Evolutionary conservation across 768 basidiomycete species (phyloP).

Genomic region (Boletus sp.): DNA sequence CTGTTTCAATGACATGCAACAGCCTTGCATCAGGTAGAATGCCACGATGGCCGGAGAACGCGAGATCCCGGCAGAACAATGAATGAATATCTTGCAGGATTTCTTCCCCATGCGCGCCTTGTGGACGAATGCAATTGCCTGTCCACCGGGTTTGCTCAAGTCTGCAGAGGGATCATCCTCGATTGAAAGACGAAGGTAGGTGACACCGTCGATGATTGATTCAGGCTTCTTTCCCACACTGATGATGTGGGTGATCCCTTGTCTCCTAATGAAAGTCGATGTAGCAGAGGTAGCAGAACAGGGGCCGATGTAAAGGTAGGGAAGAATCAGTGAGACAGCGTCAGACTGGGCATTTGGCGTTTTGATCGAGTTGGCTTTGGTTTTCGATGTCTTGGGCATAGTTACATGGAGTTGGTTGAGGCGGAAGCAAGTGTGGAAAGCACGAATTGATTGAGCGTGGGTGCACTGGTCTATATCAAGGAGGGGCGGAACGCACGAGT

Average conservation of each 20-base stretch:
- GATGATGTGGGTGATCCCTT: constrained; percentile 12
- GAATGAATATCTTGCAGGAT: constrained; percentile 2
- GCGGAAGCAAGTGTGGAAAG: too few relatives aligned
- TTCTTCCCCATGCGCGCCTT: background rate
- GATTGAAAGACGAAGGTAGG: constrained; percentile 8
- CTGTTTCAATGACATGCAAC: constrained; percentile 3
- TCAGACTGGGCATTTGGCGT: background rate
- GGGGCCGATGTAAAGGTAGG: constrained; percentile 9
- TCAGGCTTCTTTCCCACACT: constrained; percentile 6
- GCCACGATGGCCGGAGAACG: constrained; percentile 4
- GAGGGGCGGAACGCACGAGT: too few relatives aligned
- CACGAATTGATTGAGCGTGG: too few relatives aligned
- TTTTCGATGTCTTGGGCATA: constrained; percentile 1
- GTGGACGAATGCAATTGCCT: constrained; percentile 3
- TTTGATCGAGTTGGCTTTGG: background rate
- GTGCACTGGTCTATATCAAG: too few relatives aligned
- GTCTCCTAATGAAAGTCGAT: constrained; percentile 2
- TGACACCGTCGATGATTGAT: background rate
- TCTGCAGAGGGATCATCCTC: constrained; percentile 7
- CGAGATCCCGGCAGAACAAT: constrained; percentile 12
- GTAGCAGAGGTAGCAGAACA: constrained; percentile 4
- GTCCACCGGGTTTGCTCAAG: background rate
- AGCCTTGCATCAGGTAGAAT: constrained; percentile 2
- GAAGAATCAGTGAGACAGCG: constrained; percentile 2
- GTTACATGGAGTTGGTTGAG: background rate